A percentile compares a stretch with the other conserved stretches of the same genome.
These are phyloP conservation scores for Claviceps humidiphila DNA, from an alignment of 2,329 filamentous ascomycete species.

Conservation along the genomic window DNA sequence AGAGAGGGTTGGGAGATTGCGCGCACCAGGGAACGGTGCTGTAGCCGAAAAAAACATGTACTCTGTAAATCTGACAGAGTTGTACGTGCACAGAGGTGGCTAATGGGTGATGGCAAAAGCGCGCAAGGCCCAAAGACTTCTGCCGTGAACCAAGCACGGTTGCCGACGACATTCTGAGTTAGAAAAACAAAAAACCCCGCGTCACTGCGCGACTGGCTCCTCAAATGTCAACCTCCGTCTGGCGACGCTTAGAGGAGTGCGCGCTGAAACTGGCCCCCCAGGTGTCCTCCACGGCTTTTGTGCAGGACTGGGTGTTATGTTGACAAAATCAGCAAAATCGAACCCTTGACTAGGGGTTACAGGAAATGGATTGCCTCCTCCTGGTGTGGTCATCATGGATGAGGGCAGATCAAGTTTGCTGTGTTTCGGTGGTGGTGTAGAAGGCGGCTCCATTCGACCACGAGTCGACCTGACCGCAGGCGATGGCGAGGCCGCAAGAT, in stretches of 20 bases:
- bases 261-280: constrained; percentile 36
- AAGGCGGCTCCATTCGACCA: constrained; percentile 51
- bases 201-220: constrained; percentile 30
- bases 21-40: background rate
- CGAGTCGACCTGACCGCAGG: constrained; percentile 49
- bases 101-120: background rate
- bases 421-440: constrained; percentile 62
- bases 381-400: constrained; percentile 81
- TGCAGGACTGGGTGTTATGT: constrained; percentile 90
- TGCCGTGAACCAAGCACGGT: background rate
- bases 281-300: constrained; percentile 85
- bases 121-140: background rate
- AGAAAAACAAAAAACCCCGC: background rate
- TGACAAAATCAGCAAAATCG: constrained; percentile 94
- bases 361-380: constrained; percentile 54
- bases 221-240: constrained; percentile 74
- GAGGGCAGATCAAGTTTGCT: constrained; percentile 57
- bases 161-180: background rate
- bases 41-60: background rate
- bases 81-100: background rate
- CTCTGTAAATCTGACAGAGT: background rate
- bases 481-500: constrained; percentile 82
- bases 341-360: constrained; percentile 73
- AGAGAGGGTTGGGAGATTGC: background rate
- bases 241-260: constrained; percentile 52